These are phyloP conservation scores for Clathrospora elynae DNA, from an alignment of 2,329 filamentous ascomycete species.

Conservation along the genomic window DNA sequence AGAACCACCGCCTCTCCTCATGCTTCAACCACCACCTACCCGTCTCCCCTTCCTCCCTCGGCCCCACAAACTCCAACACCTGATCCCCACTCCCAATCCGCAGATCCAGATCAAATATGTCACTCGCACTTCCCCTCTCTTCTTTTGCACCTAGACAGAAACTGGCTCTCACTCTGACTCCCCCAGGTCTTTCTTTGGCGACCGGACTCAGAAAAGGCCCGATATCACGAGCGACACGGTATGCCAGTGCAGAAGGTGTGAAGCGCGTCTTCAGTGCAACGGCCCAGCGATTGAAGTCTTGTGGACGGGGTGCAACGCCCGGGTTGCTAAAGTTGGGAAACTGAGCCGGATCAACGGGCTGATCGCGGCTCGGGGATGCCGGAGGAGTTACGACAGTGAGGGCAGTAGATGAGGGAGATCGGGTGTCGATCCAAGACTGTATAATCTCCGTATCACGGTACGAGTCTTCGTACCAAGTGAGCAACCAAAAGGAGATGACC, in stretches of 20 bases:
- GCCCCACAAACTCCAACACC: conserved; percentile 50
- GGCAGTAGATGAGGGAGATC: conserved; percentile 48
- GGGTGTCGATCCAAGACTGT: conserved; percentile 51
- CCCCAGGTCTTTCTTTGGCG: conserved; percentile 49
- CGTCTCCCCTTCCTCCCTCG: conserved; percentile 52
- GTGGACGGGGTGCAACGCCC: conserved; percentile 16
- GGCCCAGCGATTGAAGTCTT: conserved; percentile 50
- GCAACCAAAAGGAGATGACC: conserved; percentile 51
- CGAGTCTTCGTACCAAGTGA: conserved; percentile 48
- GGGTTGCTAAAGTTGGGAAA: conserved; percentile 31
- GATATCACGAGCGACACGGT: conserved; percentile 48
- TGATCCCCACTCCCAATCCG: conserved; percentile 48
- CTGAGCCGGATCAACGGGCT: conserved; percentile 35
- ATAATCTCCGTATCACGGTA: conserved; percentile 53
- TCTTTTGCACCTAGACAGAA: conserved; percentile 50
- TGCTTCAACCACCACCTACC: conserved; percentile 51
- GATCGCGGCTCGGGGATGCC: conserved; percentile 25
- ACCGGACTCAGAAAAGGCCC: conserved; percentile 48
- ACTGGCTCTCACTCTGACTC: conserved; percentile 53
- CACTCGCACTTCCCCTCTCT: conserved; percentile 33
- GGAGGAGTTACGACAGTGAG: conserved; percentile 45
- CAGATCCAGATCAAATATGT: conserved; percentile 55
- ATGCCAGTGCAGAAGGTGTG: conserved; percentile 49
- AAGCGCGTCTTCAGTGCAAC: conserved; percentile 49
- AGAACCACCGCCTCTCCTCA: conserved; percentile 54